Evolutionary conservation across 805 yeast species (phyloP).

Genomic region (Barnettozyma siamensis): DNA sequence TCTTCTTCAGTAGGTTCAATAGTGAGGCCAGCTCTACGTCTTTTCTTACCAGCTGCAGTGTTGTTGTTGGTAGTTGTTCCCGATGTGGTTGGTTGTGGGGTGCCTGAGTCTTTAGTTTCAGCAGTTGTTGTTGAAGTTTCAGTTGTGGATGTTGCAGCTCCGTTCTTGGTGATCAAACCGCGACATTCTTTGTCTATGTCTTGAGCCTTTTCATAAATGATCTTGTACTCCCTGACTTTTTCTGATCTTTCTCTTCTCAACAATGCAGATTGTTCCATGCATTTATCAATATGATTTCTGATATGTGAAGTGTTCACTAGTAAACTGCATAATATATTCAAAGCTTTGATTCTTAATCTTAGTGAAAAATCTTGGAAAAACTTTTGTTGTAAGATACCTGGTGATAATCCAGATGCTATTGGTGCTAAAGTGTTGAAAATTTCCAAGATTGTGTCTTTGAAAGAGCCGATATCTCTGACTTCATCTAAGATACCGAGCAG

Average conservation of each 20-base stretch:
- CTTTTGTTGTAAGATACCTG: slow-evolving; percentile 40
- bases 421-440: slow-evolving; percentile 58
- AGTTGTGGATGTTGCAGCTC: slow-evolving; percentile 5
- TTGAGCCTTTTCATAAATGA: slow-evolving; percentile 45
- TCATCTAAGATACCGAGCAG: slow-evolving; percentile 66
- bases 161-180: slow-evolving; percentile 22
- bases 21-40: slow-evolving; percentile 28
- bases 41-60: slow-evolving; percentile 12
- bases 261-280: slow-evolving; percentile 56
- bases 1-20: slow-evolving; percentile 38
- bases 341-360: slow-evolving; percentile 47
- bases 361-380: slow-evolving; percentile 51
- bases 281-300: slow-evolving; percentile 58
- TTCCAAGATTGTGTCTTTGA: slow-evolving; percentile 41
- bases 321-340: slow-evolving; percentile 61
- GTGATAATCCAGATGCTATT: slow-evolving; percentile 38
- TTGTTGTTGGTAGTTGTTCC: not conserved
- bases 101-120: too few relatives aligned
- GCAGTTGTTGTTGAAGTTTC: slow-evolving; percentile 3
- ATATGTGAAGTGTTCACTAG: slow-evolving; percentile 53
- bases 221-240: slow-evolving; percentile 52
- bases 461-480: slow-evolving; percentile 53
- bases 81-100: slow-evolving; percentile 16
- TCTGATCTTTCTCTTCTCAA: slow-evolving; percentile 66
- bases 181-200: slow-evolving; percentile 36